phyloP scores from a whole-genome alignment of 768 basidiomycete genomes.

The Chiua virens region DNA sequence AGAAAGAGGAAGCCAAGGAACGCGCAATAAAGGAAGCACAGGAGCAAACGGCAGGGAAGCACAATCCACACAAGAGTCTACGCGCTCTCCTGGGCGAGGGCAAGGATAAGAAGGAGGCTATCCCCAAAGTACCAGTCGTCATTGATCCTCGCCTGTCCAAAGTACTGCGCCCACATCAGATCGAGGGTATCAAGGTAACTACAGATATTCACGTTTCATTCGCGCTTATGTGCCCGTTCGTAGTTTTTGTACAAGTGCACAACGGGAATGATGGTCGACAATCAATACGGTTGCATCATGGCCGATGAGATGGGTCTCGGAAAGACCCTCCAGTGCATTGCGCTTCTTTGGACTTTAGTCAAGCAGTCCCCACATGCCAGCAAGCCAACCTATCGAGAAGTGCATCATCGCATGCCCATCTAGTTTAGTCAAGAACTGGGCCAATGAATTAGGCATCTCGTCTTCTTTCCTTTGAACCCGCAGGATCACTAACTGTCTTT shows the following conservation, averaged over 20 bases:
- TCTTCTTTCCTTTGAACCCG: not conserved
- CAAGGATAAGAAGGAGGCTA: conserved; percentile 61
- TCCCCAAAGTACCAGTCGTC: conserved; percentile 89
- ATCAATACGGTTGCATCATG: conserved; percentile 97
- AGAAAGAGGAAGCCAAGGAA: conserved; percentile 70
- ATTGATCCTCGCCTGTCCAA: conserved; percentile 88
- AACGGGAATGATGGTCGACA: conserved; percentile 88
- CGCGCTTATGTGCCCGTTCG: conserved; percentile 1
- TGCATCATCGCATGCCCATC: conserved; percentile 97
- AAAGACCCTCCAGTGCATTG: conserved; percentile 95
- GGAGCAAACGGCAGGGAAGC: conserved; percentile 72
- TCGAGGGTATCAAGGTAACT: conserved; percentile 93
- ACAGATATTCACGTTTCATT: not conserved
- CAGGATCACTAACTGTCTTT: not conserved
- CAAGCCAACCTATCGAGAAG: conserved; percentile 90
- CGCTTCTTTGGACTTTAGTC: conserved; percentile 91
- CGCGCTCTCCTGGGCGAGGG: conserved; percentile 73
- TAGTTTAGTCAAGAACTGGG: conserved; percentile 98
- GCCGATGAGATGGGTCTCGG: conserved; percentile 99
- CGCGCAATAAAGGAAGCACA: conserved; percentile 61
- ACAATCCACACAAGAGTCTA: conserved; percentile 91
- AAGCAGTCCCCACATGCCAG: conserved; percentile 91
- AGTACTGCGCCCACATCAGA: conserved; percentile 94
- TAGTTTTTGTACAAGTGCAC: conserved; percentile 96
- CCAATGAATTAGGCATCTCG: conserved; percentile 82